Evolutionary conservation across 106 monocot genomes (phyloP).

Genomic region (Posidonia australis): DNA sequence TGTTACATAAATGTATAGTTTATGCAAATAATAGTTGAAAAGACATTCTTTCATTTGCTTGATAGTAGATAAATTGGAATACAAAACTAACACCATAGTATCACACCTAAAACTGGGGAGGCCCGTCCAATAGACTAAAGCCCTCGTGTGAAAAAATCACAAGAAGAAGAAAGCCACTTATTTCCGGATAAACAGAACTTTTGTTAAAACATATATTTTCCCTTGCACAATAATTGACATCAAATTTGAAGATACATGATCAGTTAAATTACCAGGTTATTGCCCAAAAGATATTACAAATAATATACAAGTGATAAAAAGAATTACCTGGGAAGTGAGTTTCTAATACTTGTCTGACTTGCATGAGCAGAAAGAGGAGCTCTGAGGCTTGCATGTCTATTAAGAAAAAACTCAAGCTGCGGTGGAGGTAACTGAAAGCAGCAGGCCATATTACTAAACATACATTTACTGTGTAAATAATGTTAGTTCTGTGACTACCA

Average conservation of each 20-base stretch:
- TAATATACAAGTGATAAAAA: neutral
- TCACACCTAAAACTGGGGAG: too few relatives aligned
- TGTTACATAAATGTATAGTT: neutral
- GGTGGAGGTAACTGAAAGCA: constrained; percentile 63
- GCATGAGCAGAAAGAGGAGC: constrained; percentile 61
- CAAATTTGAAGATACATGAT: too few relatives aligned
- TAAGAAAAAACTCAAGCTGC: constrained; percentile 75
- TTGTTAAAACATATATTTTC: too few relatives aligned
- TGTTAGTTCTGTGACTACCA: neutral
- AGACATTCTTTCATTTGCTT: too few relatives aligned
- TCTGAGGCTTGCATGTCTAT: constrained; percentile 49
- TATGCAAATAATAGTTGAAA: too few relatives aligned
- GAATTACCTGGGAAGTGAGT: constrained; percentile 57
- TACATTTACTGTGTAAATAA: neutral
- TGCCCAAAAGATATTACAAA: neutral
- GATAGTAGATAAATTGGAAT: too few relatives aligned
- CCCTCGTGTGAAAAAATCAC: too few relatives aligned
- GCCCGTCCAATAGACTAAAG: too few relatives aligned
- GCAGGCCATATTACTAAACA: neutral
- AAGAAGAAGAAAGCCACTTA: too few relatives aligned
- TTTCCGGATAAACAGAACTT: too few relatives aligned
- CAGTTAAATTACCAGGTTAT: neutral
- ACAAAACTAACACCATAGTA: too few relatives aligned
- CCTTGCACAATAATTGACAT: too few relatives aligned
- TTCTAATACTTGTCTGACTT: constrained; percentile 46